Base-by-base conservation (phyloP, 2,329 filamentous ascomycete species). In the Didymosphaeria variabile region DNA sequence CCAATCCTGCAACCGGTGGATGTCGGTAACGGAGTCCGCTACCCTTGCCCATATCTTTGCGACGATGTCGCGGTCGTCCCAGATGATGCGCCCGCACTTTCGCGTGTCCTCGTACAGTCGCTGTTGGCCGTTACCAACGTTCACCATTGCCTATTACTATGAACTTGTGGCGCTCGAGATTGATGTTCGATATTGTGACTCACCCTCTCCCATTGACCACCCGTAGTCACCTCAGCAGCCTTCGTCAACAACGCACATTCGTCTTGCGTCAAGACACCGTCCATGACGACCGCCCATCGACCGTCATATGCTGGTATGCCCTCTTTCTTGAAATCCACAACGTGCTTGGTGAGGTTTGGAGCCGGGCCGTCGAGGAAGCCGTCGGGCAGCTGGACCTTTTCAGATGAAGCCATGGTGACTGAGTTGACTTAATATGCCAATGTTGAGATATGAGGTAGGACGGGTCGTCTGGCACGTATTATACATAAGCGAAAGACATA, bases 1-100 rank as follows among this genome's bases (percentile, higher is more conserved):
- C 83, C 89, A 88, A 0, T 83, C 79, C 2, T 81, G 75, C 21
- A 87, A 73, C 4, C 81, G 75, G 77, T 93, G 87, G 1, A 90
- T 85, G 17, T 84, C 80, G 0, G 79, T 79, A 12, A 87, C 67
- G 23, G 79, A 77, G 5, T 78, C 78, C 59, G 78, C 73, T 15
- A 87, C 74, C 10, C 92, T 84, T 44, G 79, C 81, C 84, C 90
- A 90, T 0, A 95, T 69, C 23, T 86, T 85, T 26, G 86, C 82
- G 0, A 87, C 88, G 1, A 94, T 66, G 1, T 86, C 85, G 52
- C 83, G 80, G 15, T 85, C 79, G 71, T 95, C 91, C 86, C 88
- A 91, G 67, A 95, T 90, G 65, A 94, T 91, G 3, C 92, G 85
- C n/a, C 90, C 90, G 69, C 90, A 90, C 62, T 91, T 89, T 17